Percentiles rank a stretch among this genome's conserved stretches.
These are phyloP conservation scores for Phalaenopsis aphrodite DNA, from an alignment of 106 monocot genomes.

Conservation along the genomic window DNA sequence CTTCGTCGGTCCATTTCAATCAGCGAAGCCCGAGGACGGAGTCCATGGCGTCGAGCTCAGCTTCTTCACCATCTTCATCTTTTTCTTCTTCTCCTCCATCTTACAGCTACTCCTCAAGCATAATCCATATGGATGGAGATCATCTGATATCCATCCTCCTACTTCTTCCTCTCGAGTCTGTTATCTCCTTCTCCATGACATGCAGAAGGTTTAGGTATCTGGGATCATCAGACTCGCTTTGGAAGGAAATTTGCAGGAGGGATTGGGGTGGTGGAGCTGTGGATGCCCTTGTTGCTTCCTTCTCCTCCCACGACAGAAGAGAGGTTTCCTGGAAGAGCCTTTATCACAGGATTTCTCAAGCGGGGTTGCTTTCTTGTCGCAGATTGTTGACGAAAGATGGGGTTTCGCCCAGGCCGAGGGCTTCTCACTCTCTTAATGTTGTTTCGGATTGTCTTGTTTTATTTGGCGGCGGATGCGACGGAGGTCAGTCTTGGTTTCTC, in stretches of 20 bases:
- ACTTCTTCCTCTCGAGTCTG: constrained; percentile 63
- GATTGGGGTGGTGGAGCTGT: constrained; percentile 50
- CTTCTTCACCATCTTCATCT: constrained; percentile 11
- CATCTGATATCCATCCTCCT: constrained; percentile 63
- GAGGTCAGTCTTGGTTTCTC: constrained; percentile 40
- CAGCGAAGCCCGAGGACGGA: neutral
- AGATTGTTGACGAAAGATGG: constrained; percentile 34
- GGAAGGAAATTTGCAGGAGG: constrained; percentile 66
- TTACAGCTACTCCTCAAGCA: neutral
- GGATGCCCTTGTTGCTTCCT: constrained; percentile 25
- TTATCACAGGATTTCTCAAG: constrained; percentile 39
- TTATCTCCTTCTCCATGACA: constrained; percentile 71
- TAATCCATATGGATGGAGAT: constrained; percentile 43
- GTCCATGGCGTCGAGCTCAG: neutral
- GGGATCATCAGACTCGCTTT: constrained; percentile 44
- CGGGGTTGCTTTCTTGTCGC: constrained; percentile 43
- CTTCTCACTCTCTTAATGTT: constrained; percentile 80
- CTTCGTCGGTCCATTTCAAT: neutral
- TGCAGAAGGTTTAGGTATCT: constrained; percentile 54
- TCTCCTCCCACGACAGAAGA: constrained; percentile 21
- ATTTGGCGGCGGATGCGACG: constrained; percentile 83
- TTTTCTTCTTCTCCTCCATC: constrained; percentile 3
- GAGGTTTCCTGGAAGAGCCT: constrained; percentile 44
- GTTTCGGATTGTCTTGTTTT: constrained; percentile 69
- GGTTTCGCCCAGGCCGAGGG: constrained; percentile 53